Base-by-base conservation (phyloP, 352 stramenopile genomes). In the Salisapilia sapeloensis region DNA sequence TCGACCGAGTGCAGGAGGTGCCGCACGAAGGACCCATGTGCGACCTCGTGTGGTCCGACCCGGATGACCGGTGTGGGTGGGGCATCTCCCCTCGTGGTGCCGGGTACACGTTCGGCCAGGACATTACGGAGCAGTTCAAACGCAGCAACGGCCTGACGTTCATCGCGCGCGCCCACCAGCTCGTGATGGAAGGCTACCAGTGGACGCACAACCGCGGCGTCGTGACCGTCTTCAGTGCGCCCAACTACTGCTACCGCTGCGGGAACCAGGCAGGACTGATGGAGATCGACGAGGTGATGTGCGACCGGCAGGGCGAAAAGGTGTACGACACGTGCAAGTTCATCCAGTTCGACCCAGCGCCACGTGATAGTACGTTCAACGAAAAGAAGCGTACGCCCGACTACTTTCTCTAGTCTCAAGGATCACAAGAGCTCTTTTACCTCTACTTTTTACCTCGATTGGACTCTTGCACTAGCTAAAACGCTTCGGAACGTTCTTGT, bases 231-330 rank as follows among this genome's bases (percentile, higher is more conserved):
- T 96, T 94, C 38, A 87, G 60, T 38, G 85, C 85, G 11, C 85
- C 85, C 16, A 96, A 96, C 58, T 96, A 96, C 55, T 96, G 85
- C 66, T 96, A 96, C 56, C 76, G 84, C 33, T 95, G 82, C 44
- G 93, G 93, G 14, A 98, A 98, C 71, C 84, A 96, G 33, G 92
- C 89, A 4, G 89, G 83, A 23, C 84, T 96, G 48, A 85, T 97
- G 64, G 86, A 96, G 53, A 93, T 97, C 50, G 92, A 92, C 39
- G 78, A 92, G 42, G 69, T 86, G 51, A 91, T 90, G 72, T 53
- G 53, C 37, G 76, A 92, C 49, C 75, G 74, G 51, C 79, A 44
- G 17, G 72, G 75, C 39, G 72, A 89, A 50, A 89, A 91, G 56
- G 76, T 91, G 13, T 89, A 91, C 55, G 76, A 91, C 44, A 91